Conservation (phyloP, 2,329 filamentous ascomycete species). For the Colletotrichum neosansevieriae region DNA sequence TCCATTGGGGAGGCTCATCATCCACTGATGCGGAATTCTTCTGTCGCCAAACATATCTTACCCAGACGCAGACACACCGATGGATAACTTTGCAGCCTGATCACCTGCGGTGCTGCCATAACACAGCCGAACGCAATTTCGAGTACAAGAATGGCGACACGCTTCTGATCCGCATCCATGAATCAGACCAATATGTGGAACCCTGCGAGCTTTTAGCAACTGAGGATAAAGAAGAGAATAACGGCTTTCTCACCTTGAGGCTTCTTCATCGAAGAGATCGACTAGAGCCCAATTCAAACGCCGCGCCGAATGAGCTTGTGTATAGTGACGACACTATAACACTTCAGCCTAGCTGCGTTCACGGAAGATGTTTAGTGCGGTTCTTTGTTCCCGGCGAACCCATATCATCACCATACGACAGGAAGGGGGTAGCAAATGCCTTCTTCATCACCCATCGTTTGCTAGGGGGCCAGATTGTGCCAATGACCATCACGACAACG, state of each 20-base stretch:
- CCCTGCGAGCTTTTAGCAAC: constrained; percentile 68
- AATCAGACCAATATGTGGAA: constrained; percentile 59
- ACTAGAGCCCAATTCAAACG: constrained; percentile 50
- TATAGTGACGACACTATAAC: constrained; percentile 61
- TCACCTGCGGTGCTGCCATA: constrained; percentile 67
- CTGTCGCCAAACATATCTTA: constrained; percentile 80
- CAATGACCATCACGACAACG: neutral
- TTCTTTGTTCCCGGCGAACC: constrained; percentile 59
- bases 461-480: constrained; percentile 32
- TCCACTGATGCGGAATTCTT: constrained; percentile 68
- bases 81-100: constrained; percentile 69
- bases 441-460: constrained; percentile 70
- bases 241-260: constrained; percentile 56
- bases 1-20: constrained; percentile 69
- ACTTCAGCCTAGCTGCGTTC: constrained; percentile 56
- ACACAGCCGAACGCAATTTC: constrained; percentile 49
- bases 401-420: constrained; percentile 73
- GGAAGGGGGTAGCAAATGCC: constrained; percentile 72
- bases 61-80: constrained; percentile 64
- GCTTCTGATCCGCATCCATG: constrained; percentile 59
- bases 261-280: constrained; percentile 62
- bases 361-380: constrained; percentile 70
- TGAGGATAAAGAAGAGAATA: constrained; percentile 44
- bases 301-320: constrained; percentile 69
- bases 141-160: constrained; percentile 65